Evolutionary conservation across 2,329 filamentous ascomycete species (phyloP).

Genomic region (Monosporascus sp.): DNA sequence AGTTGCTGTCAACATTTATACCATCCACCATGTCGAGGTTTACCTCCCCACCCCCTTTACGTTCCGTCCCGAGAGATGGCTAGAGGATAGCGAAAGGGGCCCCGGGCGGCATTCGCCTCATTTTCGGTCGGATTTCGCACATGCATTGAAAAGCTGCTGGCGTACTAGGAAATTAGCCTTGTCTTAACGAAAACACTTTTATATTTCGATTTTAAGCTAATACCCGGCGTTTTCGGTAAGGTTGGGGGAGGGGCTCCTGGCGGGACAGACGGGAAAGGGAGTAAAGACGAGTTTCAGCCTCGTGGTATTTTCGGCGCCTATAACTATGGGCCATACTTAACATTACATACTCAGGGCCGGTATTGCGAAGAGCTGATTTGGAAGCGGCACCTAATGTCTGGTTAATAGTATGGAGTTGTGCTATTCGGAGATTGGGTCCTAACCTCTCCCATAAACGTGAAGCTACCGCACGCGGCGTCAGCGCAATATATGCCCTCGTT

Average conservation of each 20-base stretch:
- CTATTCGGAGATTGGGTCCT: too few species aligned
- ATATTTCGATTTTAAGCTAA: background rate
- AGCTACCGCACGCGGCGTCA: too few species aligned
- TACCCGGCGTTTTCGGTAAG: background rate
- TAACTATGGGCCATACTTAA: background rate
- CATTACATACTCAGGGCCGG: background rate
- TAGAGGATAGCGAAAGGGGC: background rate
- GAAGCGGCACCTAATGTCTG: too few species aligned
- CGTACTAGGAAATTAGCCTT: background rate
- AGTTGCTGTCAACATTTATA: background rate
- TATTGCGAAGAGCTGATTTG: too few species aligned
- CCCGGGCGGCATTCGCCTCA: background rate
- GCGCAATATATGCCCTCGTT: too few species aligned
- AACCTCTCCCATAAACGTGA: too few species aligned
- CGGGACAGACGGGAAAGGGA: background rate
- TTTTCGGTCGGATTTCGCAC: background rate
- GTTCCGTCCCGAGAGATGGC: background rate
- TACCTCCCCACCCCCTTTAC: background rate
- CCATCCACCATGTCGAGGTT: background rate
- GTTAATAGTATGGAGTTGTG: too few species aligned
- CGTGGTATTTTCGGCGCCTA: background rate
- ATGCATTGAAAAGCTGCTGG: background rate
- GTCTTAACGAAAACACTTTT: background rate
- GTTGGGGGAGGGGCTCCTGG: background rate
- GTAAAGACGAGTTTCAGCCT: background rate